Evolutionary conservation across 2,329 filamentous ascomycete genomes (phyloP).

Genomic region (Claviceps digitariae): DNA sequence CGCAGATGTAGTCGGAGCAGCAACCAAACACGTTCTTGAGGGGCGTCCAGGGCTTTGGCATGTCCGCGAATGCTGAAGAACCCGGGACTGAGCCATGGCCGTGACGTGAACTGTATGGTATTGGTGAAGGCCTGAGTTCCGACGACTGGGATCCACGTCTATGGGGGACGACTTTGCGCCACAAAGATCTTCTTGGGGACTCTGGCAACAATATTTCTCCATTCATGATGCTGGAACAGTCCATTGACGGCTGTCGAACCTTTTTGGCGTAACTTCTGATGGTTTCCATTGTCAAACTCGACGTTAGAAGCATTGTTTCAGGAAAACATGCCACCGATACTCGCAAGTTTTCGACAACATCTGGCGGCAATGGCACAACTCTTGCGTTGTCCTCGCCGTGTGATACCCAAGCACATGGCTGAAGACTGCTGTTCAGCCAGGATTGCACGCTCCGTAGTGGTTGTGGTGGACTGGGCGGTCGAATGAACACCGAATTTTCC

Average conservation of each 20-base stretch:
- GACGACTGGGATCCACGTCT: conserved; percentile 10
- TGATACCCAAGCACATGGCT: conserved; percentile 16
- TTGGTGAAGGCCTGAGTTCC: neutral
- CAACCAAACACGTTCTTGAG: conserved; percentile 39
- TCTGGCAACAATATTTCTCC: conserved; percentile 8
- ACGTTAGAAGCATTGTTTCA: conserved; percentile 43
- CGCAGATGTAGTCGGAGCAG: conserved; percentile 41
- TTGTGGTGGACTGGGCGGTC: conserved; percentile 21
- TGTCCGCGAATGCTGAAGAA: conserved; percentile 7
- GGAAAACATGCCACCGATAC: conserved; percentile 43
- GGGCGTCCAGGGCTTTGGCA: conserved; percentile 26
- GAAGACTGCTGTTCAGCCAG: conserved; percentile 20
- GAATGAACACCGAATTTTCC: conserved; percentile 15
- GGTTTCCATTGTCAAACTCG: conserved; percentile 41
- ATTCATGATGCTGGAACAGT: conserved; percentile 11
- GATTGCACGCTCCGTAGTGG: conserved; percentile 22
- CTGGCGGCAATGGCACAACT: conserved; percentile 35
- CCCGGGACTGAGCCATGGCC: conserved; percentile 7
- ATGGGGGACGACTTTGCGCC: conserved; percentile 23
- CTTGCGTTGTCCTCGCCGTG: conserved; percentile 23
- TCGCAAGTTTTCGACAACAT: conserved; percentile 39
- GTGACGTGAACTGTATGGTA: conserved; percentile 1
- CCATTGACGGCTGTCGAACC: conserved; percentile 26
- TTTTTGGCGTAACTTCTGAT: conserved; percentile 43
- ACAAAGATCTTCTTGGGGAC: conserved; percentile 18